These are phyloP conservation scores for Blastobotrys terrestris DNA, from an alignment of 805 yeast species.

Conservation along the genomic window DNA sequence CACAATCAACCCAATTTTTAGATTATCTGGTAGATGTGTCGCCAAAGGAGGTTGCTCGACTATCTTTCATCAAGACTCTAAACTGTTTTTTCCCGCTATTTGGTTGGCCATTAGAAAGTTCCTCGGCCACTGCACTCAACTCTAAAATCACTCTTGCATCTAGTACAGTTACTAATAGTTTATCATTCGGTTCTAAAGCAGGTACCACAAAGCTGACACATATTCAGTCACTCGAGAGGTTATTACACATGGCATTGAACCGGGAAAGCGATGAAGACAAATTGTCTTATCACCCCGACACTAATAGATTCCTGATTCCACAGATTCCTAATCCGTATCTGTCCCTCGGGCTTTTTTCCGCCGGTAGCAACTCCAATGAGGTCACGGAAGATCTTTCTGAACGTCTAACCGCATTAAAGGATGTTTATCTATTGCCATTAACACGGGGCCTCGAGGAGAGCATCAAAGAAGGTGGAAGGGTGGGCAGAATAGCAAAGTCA, in stretches of 20 bases:
- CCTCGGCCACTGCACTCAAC: conserved; percentile 23
- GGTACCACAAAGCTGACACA: conserved; percentile 24
- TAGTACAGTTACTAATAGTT: conserved; percentile 30
- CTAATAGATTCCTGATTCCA: conserved; percentile 50
- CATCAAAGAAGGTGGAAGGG: conserved; percentile 67
- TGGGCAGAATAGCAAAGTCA: conserved; percentile 44
- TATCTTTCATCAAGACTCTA: conserved; percentile 65
- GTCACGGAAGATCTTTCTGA: conserved; percentile 58
- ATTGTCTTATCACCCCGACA: conserved; percentile 39
- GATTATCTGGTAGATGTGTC: conserved; percentile 51
- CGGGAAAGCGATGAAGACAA: conserved; percentile 14
- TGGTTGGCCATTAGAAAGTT: conserved; percentile 55
- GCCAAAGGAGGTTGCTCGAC: conserved; percentile 49
- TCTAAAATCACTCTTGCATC: conserved; percentile 21
- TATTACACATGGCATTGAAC: conserved; percentile 42
- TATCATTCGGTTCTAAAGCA: conserved; percentile 23
- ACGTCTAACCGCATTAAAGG: conserved; percentile 43
- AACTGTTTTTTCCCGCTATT: conserved; percentile 61
- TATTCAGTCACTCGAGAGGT: conserved; percentile 35
- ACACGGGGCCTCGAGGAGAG: conserved; percentile 43
- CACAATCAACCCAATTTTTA: conserved; percentile 66
- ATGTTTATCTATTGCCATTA: conserved; percentile 46
- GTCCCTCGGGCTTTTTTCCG: conserved; percentile 52
- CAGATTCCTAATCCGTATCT: conserved; percentile 56
- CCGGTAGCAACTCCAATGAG: conserved; percentile 34